phyloP scores from a whole-genome alignment of 2,329 filamentous ascomycete genomes.

The Cryphonectria radicalis region DNA sequence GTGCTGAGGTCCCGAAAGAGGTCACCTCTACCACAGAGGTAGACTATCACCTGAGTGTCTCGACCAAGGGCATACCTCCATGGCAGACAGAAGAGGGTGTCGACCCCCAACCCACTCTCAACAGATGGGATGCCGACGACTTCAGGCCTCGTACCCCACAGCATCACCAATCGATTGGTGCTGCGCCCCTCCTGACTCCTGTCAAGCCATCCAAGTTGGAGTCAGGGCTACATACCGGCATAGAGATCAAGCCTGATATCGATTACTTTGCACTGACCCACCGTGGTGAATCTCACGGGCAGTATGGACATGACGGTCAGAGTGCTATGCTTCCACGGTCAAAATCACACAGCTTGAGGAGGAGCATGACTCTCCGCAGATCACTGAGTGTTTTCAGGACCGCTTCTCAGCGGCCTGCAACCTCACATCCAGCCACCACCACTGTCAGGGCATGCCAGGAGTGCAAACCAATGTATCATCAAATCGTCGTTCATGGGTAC shows the following conservation, averaged over 20 bases:
- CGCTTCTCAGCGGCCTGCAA: constrained; percentile 3
- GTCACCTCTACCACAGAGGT: constrained; percentile 60
- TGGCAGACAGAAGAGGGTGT: constrained; percentile 42
- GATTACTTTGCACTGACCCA: constrained; percentile 56
- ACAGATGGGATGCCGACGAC: not conserved
- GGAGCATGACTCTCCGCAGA: constrained; percentile 38
- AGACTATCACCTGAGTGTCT: constrained; percentile 59
- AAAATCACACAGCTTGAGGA: constrained; percentile 35
- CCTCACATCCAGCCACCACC: not conserved
- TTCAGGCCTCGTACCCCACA: constrained; percentile 37
- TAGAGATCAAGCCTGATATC: constrained; percentile 57
- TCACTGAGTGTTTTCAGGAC: constrained; percentile 40
- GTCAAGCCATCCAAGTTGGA: not conserved
- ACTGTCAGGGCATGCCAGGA: constrained; percentile 13
- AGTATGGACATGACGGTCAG: not conserved
- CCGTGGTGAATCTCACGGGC: constrained; percentile 31
- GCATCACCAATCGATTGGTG: constrained; percentile 27
- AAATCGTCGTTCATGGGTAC: constrained; percentile 58
- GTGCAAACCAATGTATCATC: constrained; percentile 44
- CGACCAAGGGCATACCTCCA: constrained; percentile 48
- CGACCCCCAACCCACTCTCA: not conserved
- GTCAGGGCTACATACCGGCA: not conserved
- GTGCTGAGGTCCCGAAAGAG: constrained; percentile 63
- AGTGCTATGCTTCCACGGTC: not conserved
- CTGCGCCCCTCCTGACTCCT: constrained; percentile 15